Evolutionary conservation across 805 yeast genomes (phyloP), one percentile per base, ranked within the genome.

Genomic region (Pichia nanzhaoensis): DNA sequence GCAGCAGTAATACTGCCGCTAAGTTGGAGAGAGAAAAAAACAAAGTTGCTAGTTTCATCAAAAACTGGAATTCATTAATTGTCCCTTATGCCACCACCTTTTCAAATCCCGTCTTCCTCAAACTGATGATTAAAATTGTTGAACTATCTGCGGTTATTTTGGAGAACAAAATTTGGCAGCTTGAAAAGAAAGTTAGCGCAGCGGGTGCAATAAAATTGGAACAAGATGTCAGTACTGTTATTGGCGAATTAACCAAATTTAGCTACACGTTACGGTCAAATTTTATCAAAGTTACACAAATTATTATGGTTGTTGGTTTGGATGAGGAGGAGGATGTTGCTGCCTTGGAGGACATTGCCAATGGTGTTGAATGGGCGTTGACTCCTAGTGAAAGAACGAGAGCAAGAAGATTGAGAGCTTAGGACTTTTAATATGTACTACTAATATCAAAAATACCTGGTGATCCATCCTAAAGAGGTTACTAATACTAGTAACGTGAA

Each of bases 131-230:
- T 4, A 62, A 73, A 4, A 67, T 80, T 4, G 81, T 84, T 5
- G 64, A 72, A 3, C 67, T 74, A 37, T 56, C 86, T 21, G 78
- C 88, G 2, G 66, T 66, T 18, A 53, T 74, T 16, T 55, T 88
- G 3, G 95, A 87, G 56, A 72, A 75, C 50, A 80, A 80, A 54
- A 67, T 91, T 24, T 77, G 91, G 79, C 53, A 70, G 3, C 68
- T 85, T 38, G 76, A 82, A 39, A 75, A 77, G 42, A 78, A 77
- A 52, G 77, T 88, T 48, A 89, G 86, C 57, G 95, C 85, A 54
- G 64, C 85, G 34, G 98, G 97, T 1, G 80, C 95, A 0, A 73
- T 88, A 17, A 84, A 81, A 51, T 67, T 93, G 41, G 98, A 93
- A 52, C 78, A 85, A 48, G 96, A 90, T 58, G 66, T 89, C 19